These are phyloP conservation scores for Candida nitratophila DNA, from an alignment of 805 yeast genomes.

Conservation along the genomic window DNA sequence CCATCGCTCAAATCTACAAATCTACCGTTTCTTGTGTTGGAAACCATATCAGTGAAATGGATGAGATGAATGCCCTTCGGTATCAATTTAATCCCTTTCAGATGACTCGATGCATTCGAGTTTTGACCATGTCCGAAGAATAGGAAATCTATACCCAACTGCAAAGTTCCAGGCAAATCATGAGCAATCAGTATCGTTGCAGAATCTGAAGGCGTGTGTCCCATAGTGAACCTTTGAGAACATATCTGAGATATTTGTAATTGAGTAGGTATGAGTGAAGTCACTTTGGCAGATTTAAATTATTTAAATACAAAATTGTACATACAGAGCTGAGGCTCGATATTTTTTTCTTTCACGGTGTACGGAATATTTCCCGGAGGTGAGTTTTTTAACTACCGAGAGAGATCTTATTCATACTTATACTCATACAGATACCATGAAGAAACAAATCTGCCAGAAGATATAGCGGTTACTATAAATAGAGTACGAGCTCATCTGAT, in stretches of 20 bases:
- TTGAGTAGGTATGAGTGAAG: background rate
- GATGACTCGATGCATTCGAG: background rate
- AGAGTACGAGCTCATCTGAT: too few relatives aligned
- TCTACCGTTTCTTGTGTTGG: constrained; percentile 35
- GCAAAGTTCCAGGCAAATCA: constrained; percentile 8
- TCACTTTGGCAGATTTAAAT: too few relatives aligned
- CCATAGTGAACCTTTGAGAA: background rate
- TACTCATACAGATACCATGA: too few relatives aligned
- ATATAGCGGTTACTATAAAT: too few relatives aligned
- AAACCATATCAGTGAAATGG: constrained; percentile 37
- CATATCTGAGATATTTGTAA: too few relatives aligned
- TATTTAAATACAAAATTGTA: too few relatives aligned
- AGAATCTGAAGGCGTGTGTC: constrained; percentile 1
- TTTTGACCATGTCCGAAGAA: constrained; percentile 9
- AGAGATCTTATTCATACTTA: too few relatives aligned
- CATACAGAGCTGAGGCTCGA: too few relatives aligned
- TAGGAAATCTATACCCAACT: constrained; percentile 19
- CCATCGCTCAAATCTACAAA: constrained; percentile 28
- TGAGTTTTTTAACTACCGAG: too few relatives aligned
- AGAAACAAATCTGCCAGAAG: too few relatives aligned
- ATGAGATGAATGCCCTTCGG: constrained; percentile 47
- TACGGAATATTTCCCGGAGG: too few relatives aligned
- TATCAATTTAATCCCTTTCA: constrained; percentile 44
- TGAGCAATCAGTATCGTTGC: constrained; percentile 8
- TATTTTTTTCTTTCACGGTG: too few relatives aligned